Evolutionary conservation across 2,329 filamentous ascomycete genomes (phyloP), one percentile per base, ranked within the genome.

Genomic region (Tolypocladium tundrense): DNA sequence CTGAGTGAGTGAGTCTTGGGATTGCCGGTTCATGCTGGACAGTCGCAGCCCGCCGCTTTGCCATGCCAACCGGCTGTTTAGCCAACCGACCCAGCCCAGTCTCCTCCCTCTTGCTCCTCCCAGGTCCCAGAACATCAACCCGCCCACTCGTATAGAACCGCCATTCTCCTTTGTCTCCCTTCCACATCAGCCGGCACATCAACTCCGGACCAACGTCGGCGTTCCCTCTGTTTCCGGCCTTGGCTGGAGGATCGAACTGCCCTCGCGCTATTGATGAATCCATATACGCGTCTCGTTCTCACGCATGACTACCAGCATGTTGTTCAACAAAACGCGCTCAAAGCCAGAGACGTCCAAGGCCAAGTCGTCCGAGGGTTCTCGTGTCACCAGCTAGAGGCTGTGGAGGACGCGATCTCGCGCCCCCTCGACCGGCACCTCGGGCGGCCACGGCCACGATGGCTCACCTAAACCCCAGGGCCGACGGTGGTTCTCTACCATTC

Each of bases 341-440:
- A 59, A 57, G 53, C 33, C 60, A 53, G 55, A 59, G n/a, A 45
- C 60, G 8, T 13, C 33, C 56, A 57, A 57, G 55, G 27, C 41
- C 42, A 59, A 58, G 24, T 42, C 59, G 40, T 45, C 56, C 14
- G 54, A 57, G 19, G 48, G 33, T 41, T 54, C 51, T 59, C 59
- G 57, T 54, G 57, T 59, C 57, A 62, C 39, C 62, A 67, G 66
- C 63, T 67, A 65, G 66, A 60, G 60, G 62, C 65, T 67, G 61
- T 67, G 66, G 66, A 65, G 62, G 56, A 62, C 60, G 58, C 63
- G 60, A 55, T 58, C 60, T 42, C 63, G 61, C 51, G 59, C 48
- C 33, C 54, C 45, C 53, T 60, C 54, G 39, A 57, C 41, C 48
- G 52, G 45, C 41, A 35, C 24, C 39, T 45, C 21, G 13, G 56